Percentiles rank a stretch among this genome's conserved stretches.
Conservation (phyloP, 2,329 filamentous ascomycete genomes). For the Lachnellula hyalina region DNA sequence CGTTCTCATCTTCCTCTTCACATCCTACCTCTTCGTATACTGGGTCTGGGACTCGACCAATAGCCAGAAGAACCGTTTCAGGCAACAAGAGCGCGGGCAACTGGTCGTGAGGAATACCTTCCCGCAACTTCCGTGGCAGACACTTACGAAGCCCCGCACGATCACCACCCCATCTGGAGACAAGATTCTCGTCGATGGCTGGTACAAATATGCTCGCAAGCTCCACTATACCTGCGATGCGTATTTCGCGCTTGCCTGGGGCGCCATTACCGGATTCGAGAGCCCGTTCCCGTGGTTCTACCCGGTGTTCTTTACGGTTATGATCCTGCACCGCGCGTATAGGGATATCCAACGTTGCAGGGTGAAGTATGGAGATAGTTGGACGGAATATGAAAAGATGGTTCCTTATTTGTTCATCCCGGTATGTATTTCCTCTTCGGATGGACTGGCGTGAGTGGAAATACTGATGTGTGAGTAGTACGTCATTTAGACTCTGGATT, state of each 20-base stretch:
- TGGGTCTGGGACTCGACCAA: conserved; percentile 92
- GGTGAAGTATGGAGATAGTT: conserved; percentile 73
- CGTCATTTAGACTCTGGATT: background rate
- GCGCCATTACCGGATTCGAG: conserved; percentile 67
- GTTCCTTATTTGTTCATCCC: conserved; percentile 82
- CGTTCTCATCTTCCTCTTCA: conserved; percentile 59
- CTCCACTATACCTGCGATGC: conserved; percentile 75
- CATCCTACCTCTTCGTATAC: conserved; percentile 73
- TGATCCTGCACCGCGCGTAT: conserved; percentile 71
- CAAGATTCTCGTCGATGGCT: conserved; percentile 76
- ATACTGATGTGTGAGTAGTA: background rate
- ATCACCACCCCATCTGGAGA: conserved; percentile 70
- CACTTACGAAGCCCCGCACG: conserved; percentile 71
- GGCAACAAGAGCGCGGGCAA: conserved; percentile 70
- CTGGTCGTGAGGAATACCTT: conserved; percentile 69
- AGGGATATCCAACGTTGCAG: conserved; percentile 70
- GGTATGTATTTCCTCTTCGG: conserved; percentile 28
- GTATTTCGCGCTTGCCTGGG: conserved; percentile 71
- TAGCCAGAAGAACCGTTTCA: conserved; percentile 90
- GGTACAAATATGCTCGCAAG: conserved; percentile 77
- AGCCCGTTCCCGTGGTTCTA: conserved; percentile 87
- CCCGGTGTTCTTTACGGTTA: conserved; percentile 68
- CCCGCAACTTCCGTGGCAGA: conserved; percentile 83
- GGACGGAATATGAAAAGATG: conserved; percentile 70
- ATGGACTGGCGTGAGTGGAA: background rate